Conservation (phyloP, 345 rosid species). For the Lenwebbia sp. region DNA sequence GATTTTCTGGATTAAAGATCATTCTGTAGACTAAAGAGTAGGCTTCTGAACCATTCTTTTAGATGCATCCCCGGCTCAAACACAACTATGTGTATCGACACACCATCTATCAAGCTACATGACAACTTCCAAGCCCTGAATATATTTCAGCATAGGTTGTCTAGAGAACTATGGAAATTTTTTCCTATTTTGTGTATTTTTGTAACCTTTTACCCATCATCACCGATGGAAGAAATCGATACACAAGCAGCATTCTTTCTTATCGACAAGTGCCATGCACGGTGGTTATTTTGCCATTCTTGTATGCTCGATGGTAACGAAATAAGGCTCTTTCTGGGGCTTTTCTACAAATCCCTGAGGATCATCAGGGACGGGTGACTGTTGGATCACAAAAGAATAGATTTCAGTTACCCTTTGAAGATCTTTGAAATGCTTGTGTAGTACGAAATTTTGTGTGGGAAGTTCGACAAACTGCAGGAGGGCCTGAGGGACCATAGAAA, state of each 20-base stretch:
- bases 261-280: background rate
- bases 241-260: background rate
- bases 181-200: background rate
- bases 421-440: background rate
- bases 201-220: background rate
- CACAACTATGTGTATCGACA: background rate
- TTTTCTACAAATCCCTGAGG: background rate
- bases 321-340: background rate
- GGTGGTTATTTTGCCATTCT: background rate
- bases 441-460: background rate
- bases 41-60: background rate
- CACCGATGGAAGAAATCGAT: background rate
- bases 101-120: background rate
- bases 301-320: background rate
- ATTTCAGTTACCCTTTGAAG: background rate
- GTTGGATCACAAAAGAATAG: background rate
- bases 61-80: background rate
- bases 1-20: background rate
- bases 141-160: background rate
- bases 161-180: background rate
- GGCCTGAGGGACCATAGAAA: background rate
- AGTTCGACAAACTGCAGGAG: background rate
- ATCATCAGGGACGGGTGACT: background rate
- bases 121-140: background rate
- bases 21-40: background rate